Conservation (phyloP, 2,329 filamentous ascomycete genomes). For the Apiospora hydei region DNA sequence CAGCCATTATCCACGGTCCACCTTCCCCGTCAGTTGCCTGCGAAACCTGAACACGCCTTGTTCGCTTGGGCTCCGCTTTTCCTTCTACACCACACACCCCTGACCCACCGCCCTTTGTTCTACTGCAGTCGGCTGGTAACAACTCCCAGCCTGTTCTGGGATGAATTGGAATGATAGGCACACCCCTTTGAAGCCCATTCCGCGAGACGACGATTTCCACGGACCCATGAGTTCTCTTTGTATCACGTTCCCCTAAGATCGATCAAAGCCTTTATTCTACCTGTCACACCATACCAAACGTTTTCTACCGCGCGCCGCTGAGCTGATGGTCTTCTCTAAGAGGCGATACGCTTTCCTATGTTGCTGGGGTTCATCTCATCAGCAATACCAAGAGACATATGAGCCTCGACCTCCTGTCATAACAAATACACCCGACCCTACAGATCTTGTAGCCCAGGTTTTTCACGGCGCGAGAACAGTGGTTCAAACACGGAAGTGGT, state of each 20-base stretch:
- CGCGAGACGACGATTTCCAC: background rate
- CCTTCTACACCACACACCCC: conserved; percentile 1
- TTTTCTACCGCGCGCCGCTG: background rate
- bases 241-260: conserved; percentile 13
- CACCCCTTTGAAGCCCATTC: background rate
- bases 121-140: background rate
- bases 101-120: conserved; percentile 7
- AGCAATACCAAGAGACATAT: background rate
- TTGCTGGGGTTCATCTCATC: conserved; percentile 6
- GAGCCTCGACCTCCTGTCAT: background rate
- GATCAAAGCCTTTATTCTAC: conserved; percentile 11
- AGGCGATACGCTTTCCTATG: background rate
- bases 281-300: conserved; percentile 8
- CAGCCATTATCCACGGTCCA: background rate
- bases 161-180: background rate
- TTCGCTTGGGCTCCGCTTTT: conserved; percentile 7
- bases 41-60: conserved; percentile 23
- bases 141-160: background rate
- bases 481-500: background rate
- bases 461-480: background rate
- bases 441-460: background rate
- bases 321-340: background rate
- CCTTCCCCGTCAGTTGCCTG: conserved; percentile 12
- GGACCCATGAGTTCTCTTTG: conserved; percentile 5
- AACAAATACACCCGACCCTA: background rate